Evolutionary conservation across 1,284 basidiomycete species (phyloP).

Genomic region (Leccinum variabile): DNA sequence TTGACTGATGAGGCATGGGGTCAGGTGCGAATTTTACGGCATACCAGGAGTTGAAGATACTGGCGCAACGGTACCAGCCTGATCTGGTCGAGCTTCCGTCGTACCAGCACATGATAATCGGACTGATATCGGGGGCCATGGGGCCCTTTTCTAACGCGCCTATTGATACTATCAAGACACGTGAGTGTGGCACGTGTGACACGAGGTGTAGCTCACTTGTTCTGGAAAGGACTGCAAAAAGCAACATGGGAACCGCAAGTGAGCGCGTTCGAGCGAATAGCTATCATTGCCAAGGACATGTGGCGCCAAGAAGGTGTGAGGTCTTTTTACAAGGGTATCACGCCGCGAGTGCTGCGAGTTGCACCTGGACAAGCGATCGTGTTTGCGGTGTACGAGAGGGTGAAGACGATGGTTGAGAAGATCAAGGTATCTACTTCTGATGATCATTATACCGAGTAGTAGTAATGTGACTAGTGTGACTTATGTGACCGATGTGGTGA

Average conservation of each 20-base stretch:
- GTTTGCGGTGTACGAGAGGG: conserved; percentile 89
- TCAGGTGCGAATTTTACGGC: conserved; percentile 96
- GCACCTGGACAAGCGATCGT: conserved; percentile 93
- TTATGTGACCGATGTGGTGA: conserved; percentile 32
- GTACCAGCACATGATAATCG: conserved; percentile 93
- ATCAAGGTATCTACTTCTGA: conserved; percentile 59
- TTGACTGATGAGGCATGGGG: conserved; percentile 5
- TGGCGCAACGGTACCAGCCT: conserved; percentile 78
- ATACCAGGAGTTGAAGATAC: conserved; percentile 94
- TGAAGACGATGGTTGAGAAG: conserved; percentile 72
- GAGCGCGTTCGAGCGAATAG: conserved; percentile 76
- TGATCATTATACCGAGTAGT: conserved; percentile 63
- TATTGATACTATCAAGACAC: conserved; percentile 97
- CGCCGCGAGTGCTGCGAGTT: conserved; percentile 93
- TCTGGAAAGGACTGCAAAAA: conserved; percentile 74
- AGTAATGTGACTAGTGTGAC: conserved; percentile 11
- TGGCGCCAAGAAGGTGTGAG: conserved; percentile 87
- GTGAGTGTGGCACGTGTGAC: conserved; percentile 45
- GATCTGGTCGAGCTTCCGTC: conserved; percentile 77
- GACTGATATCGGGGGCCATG: conserved; percentile 95
- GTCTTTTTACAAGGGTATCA: conserved; percentile 98
- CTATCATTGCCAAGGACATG: conserved; percentile 86
- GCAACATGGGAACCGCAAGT: conserved; percentile 76
- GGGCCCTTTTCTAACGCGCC: conserved; percentile 97
- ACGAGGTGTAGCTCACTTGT: conserved; percentile 7